Evolutionary conservation across 345 rosid genomes (phyloP).

Genomic region (Xanthoceras sorbifolium): DNA sequence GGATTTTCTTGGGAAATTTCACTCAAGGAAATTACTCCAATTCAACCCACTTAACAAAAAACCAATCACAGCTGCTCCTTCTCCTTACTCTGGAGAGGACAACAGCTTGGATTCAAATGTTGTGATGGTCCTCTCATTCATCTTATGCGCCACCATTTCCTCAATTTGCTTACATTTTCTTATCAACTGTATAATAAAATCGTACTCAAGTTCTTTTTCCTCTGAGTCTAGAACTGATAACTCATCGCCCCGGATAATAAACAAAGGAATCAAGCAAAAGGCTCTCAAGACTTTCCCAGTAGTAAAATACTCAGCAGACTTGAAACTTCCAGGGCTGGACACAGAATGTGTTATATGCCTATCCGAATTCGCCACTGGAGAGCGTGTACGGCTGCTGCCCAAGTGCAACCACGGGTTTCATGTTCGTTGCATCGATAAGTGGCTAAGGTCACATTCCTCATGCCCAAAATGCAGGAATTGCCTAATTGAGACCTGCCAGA

Average conservation of each 20-base stretch:
- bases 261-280: conserved; percentile 69
- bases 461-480: conserved; percentile 68
- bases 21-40: conserved; percentile 42
- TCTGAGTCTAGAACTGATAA: conserved; percentile 22
- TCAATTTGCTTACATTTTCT: conserved; percentile 67
- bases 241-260: conserved; percentile 43
- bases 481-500: conserved; percentile 35
- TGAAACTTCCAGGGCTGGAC: conserved; percentile 13
- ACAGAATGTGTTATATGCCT: conserved; percentile 19
- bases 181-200: conserved; percentile 56
- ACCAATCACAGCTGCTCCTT: conserved; percentile 37
- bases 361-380: not conserved
- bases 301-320: conserved; percentile 9
- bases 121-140: conserved; percentile 69
- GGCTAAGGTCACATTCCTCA: conserved; percentile 66
- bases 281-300: conserved; percentile 49
- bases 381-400: conserved; percentile 49
- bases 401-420: conserved; percentile 76
- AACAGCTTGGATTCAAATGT: conserved; percentile 65
- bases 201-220: conserved; percentile 37
- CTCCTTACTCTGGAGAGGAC: conserved; percentile 27
- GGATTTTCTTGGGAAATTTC: conserved; percentile 9
- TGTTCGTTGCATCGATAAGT: conserved; percentile 59
- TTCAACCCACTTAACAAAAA: conserved; percentile 21
- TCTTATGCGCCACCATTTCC: conserved; percentile 73